Percentiles rank a stretch among this genome's conserved stretches.
Evolutionary conservation across 2,329 filamentous ascomycete genomes (phyloP).

Genomic region (Colletotrichum sp.): DNA sequence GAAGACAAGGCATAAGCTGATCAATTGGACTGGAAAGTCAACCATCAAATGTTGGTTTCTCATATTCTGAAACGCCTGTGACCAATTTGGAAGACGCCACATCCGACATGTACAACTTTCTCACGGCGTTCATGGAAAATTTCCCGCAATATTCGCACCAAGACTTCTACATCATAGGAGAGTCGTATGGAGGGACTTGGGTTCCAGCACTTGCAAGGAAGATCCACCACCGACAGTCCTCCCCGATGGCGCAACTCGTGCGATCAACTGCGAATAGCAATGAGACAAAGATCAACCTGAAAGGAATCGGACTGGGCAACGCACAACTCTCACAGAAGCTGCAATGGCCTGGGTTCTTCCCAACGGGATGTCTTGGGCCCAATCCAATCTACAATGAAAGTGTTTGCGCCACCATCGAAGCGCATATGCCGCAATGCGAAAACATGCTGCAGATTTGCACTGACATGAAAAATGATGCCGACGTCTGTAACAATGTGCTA

Average conservation of each 20-base stretch:
- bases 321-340: not conserved
- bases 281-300: not conserved
- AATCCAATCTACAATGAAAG: not conserved
- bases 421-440: not conserved
- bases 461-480: not conserved
- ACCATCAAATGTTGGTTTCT: not conserved
- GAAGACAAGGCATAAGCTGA: not conserved
- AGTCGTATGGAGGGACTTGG: not conserved
- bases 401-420: not conserved
- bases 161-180: conserved; percentile 1
- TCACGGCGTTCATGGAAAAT: not conserved
- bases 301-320: not conserved
- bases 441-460: not conserved
- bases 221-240: not conserved
- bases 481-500: not conserved
- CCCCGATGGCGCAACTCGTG: not conserved
- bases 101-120: not conserved
- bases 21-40: not conserved
- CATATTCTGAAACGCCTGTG: not conserved
- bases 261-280: not conserved
- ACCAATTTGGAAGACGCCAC: not conserved
- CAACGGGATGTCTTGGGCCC: not conserved
- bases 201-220: not conserved
- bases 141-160: not conserved
- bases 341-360: conserved; percentile 1